phyloP scores from a whole-genome alignment of 192 early-diverging fungal species.

The Helicostylum pulchrum region DNA sequence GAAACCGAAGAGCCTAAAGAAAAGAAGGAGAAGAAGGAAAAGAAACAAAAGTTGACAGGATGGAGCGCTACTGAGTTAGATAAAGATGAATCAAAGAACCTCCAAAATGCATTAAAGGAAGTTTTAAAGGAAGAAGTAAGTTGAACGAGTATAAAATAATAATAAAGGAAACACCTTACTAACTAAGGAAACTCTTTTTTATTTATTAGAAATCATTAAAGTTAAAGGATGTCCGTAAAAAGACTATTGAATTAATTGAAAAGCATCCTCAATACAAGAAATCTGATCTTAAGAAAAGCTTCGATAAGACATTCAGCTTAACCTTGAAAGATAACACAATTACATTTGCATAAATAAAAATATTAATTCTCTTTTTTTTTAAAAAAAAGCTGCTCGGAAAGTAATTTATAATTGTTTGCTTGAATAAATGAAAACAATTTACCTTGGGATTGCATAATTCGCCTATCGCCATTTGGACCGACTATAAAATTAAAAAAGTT shows the following conservation, averaged over 20 bases:
- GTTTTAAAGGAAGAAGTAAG: conserved; percentile 12
- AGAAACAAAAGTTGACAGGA: conserved; percentile 30
- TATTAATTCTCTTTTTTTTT: too few species aligned
- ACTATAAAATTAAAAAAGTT: too few species aligned
- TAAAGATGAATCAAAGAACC: conserved; percentile 3
- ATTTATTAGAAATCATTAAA: conserved; percentile 4
- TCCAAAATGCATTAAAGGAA: conserved; percentile 6
- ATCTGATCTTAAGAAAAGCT: conserved; percentile 24
- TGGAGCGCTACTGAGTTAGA: conserved; percentile 25
- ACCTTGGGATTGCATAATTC: too few species aligned
- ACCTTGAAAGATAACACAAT: conserved; percentile 9
- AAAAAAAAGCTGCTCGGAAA: too few species aligned
- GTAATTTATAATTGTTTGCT: too few species aligned
- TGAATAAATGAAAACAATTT: too few species aligned
- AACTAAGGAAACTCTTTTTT: not conserved
- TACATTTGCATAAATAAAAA: conserved; percentile 7
- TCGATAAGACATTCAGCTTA: conserved; percentile 12
- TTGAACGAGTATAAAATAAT: not conserved
- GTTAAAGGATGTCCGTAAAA: conserved; percentile 26
- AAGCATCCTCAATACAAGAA: conserved; percentile 19
- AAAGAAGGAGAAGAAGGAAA: conserved; percentile 23
- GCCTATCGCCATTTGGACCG: too few species aligned
- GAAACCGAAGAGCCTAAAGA: conserved; percentile 25
- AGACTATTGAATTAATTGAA: conserved; percentile 15
- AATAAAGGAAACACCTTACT: not conserved